Percentiles rank a stretch among this genome's conserved stretches.
phyloP scores from a whole-genome alignment of 2,329 filamentous ascomycete genomes.

The Paecilomyces variotii region DNA sequence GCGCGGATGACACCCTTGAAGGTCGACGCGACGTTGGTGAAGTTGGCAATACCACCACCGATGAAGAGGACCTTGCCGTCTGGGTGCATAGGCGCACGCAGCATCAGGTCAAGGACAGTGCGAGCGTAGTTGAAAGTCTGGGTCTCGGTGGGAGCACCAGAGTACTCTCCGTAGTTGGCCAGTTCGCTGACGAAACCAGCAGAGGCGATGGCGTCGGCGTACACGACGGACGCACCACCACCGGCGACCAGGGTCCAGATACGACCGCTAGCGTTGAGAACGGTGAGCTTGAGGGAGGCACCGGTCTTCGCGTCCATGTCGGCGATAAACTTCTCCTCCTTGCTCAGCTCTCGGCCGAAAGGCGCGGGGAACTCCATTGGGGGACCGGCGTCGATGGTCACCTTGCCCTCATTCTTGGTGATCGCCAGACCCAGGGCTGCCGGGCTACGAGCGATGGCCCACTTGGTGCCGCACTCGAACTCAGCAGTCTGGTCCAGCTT shows the following conservation, averaged over 20 bases:
- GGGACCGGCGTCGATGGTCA: constrained; percentile 91
- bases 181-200: constrained; percentile 91
- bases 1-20: constrained; percentile 99
- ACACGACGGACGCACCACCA: constrained; percentile 98
- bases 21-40: constrained; percentile 97
- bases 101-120: constrained; percentile 94
- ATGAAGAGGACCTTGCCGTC: constrained; percentile 99
- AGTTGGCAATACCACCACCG: constrained; percentile 99
- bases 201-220: constrained; percentile 96
- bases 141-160: constrained; percentile 94
- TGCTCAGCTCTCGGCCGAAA: constrained; percentile 95
- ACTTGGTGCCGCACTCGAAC: constrained; percentile 98
- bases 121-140: constrained; percentile 99
- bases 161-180: constrained; percentile 99
- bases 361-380: constrained; percentile 99
- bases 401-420: constrained; percentile 59
- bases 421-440: constrained; percentile 76
- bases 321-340: constrained; percentile 98
- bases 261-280: constrained; percentile 83
- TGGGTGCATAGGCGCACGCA: constrained; percentile 73
- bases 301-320: constrained; percentile 99
- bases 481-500: constrained; percentile 99
- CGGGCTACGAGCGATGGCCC: constrained; percentile 90
- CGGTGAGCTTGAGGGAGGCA: constrained; percentile 95
- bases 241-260: constrained; percentile 98